These are phyloP conservation scores for Albugo laibachii DNA, from an alignment of 352 stramenopile genomes.

Conservation along the genomic window DNA sequence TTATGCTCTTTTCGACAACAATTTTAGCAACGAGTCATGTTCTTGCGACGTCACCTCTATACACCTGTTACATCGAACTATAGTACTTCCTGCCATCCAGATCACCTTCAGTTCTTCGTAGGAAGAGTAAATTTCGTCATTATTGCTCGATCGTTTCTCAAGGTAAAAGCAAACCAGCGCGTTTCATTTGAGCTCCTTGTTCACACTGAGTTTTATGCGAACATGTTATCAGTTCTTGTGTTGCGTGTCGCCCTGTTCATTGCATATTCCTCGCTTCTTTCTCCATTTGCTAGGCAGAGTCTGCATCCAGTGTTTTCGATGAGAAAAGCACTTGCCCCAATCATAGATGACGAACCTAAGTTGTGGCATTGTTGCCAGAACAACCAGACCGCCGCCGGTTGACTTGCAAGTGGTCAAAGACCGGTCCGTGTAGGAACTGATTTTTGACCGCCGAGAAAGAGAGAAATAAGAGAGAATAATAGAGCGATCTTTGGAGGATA, in stretches of 20 bases:
- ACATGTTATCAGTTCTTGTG: conserved; percentile 45
- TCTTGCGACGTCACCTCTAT: conserved; percentile 54
- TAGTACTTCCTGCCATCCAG: conserved; percentile 44
- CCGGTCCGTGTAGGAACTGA: no score
- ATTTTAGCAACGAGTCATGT: conserved; percentile 19
- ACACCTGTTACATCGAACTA: conserved; percentile 72
- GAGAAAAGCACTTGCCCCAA: not conserved
- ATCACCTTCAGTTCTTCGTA: conserved; percentile 70
- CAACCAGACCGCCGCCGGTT: no score
- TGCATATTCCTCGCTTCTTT: conserved; percentile 13
- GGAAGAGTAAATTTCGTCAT: conserved; percentile 70
- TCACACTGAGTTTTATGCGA: conserved; percentile 74
- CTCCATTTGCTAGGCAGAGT: conserved; percentile 22
- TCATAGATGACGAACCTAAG: conserved; percentile 23
- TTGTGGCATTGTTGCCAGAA: no score
- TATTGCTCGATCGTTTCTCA: conserved; percentile 32
- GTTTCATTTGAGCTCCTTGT: conserved; percentile 79
- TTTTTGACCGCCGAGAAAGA: no score
- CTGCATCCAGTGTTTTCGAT: conserved; percentile 10
- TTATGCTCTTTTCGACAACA: not conserved
- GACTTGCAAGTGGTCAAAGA: no score
- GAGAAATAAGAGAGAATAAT: no score
- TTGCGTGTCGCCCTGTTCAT: conserved; percentile 79
- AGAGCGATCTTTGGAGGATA: no score
- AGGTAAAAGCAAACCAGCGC: conserved; percentile 53